phyloP scores from a whole-genome alignment of 257 asterid species.

The Capsicum rhomboideum region DNA sequence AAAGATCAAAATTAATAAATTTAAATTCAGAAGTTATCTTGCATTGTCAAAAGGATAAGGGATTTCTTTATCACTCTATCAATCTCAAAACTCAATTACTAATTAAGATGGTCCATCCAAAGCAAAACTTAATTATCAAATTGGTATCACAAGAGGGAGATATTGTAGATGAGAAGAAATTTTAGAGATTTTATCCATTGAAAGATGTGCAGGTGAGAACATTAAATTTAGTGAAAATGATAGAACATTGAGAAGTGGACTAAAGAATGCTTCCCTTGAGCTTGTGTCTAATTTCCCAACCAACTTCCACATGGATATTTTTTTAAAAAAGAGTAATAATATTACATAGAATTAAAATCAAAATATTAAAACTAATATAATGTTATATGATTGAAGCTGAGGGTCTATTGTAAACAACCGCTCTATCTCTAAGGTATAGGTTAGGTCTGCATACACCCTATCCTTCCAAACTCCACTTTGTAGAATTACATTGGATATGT shows the following conservation, averaged over 20 bases:
- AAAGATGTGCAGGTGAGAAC: background rate
- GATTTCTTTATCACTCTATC: background rate
- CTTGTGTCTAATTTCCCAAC: background rate
- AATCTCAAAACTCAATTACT: background rate
- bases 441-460: too few relatives aligned
- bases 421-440: too few relatives aligned
- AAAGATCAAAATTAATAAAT: background rate
- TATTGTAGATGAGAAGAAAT: background rate
- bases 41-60: background rate
- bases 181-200: background rate
- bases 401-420: too few relatives aligned
- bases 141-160: background rate
- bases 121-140: background rate
- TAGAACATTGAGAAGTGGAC: background rate
- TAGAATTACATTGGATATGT: too few relatives aligned
- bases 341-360: too few relatives aligned
- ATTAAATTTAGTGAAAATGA: background rate
- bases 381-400: too few relatives aligned
- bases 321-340: background rate
- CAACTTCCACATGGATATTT: background rate
- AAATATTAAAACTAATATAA: too few relatives aligned
- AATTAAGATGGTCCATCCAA: background rate
- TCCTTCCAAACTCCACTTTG: too few relatives aligned
- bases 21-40: too few relatives aligned
- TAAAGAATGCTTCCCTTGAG: background rate